Base-by-base conservation (phyloP, 208 protist species). In the Naegleria gruberi region DNA sequence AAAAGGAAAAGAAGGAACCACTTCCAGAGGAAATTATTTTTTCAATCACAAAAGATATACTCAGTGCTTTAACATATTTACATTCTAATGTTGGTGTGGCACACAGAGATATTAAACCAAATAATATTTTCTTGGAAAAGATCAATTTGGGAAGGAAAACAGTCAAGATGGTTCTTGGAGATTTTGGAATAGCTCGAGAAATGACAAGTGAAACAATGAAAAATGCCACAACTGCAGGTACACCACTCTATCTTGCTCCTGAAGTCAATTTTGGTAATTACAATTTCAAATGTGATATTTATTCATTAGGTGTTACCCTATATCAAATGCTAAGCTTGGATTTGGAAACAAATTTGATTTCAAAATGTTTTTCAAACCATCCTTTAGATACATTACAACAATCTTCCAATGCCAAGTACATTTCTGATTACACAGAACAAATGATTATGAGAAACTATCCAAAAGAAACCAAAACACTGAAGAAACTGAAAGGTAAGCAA, bases 21-120 rank as follows among this genome's bases (percentile, higher is more conserved):
- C 6, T 73, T n/a, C 55, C 55, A 73, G 55, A 73, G 26, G 55
- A 73, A n/a, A 30, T 73, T 73, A 73, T 73, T 73, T 73, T 30
- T 73, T 73, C 55, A 4, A 73, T 73, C 4, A 73, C 26, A n/a
- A 30, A 73, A 73, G 15, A 73, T n/a, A n/a, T 30, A 5, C 6
- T 73, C 4, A 73, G 19, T n/a, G 6, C 15, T n/a, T n/a, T 73
- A n/a, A 30, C 5, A 5, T 73, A 73, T n/a, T 5, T 73, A 4
- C 55, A 73, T n/a, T n/a, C 55, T 19, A 15, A 55, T 55, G 46
- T 55, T 55, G 46, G 88, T 84, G 96, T 98, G 57, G 77, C 97
- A 34, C 97, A 98, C 91, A 94, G 97, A 55, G 97, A 98, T 90
- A 94, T 98, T 83, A 98, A 98, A 91, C 94, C 97, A 1, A 94